These are phyloP conservation scores for Nicotiana benthamiana DNA, from an alignment of 257 asterid species.

Conservation along the genomic window DNA sequence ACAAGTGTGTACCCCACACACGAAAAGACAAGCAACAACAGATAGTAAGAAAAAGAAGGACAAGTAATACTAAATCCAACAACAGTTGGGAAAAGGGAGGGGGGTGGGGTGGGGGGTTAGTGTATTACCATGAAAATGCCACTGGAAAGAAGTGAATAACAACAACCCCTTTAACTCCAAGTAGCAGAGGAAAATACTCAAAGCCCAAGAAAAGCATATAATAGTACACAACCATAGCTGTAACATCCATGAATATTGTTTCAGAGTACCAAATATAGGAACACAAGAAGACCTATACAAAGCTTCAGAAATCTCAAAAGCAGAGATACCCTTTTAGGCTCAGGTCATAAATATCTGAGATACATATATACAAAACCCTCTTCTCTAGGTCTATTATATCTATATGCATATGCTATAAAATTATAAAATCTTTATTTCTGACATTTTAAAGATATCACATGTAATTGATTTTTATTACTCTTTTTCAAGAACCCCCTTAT, in stretches of 20 bases:
- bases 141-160: neutral
- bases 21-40: too few species aligned
- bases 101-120: too few species aligned
- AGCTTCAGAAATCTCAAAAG: neutral
- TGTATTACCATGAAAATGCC: slow-evolving; percentile 7
- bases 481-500: neutral
- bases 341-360: slow-evolving; percentile 7
- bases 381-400: slow-evolving; percentile 17
- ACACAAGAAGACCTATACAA: neutral
- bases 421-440: slow-evolving; percentile 30
- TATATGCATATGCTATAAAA: slow-evolving; percentile 25
- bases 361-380: neutral
- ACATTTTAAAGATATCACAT: slow-evolving; percentile 42
- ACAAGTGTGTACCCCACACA: too few species aligned
- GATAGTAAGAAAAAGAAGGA: too few species aligned
- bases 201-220: slow-evolving; percentile 10
- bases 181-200: slow-evolving; percentile 8
- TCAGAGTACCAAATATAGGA: slow-evolving; percentile 9
- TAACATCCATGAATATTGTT: slow-evolving; percentile 6
- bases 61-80: too few species aligned
- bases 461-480: slow-evolving; percentile 7
- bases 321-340: slow-evolving; percentile 7
- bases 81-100: too few species aligned
- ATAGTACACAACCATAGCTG: slow-evolving; percentile 12
- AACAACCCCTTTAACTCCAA: slow-evolving; percentile 5